These are phyloP conservation scores for Corrigiola litoralis DNA, from an alignment of 179 eudicot species.

Conservation along the genomic window DNA sequence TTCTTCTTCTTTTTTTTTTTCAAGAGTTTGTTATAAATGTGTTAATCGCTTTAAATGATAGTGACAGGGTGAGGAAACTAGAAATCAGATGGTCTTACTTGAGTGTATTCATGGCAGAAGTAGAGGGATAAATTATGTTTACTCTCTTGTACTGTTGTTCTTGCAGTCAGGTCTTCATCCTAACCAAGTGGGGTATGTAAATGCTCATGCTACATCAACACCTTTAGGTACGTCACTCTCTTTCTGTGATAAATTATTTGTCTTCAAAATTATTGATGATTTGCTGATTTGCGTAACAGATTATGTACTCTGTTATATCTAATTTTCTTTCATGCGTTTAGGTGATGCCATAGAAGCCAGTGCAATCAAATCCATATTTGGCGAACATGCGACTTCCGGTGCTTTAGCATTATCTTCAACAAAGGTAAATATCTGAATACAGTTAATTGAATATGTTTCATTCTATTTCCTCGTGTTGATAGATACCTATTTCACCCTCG, in stretches of 20 bases:
- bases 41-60: too few species aligned
- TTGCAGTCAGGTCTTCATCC: constrained; percentile 77
- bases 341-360: constrained; percentile 85
- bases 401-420: constrained; percentile 86
- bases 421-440: constrained; percentile 52
- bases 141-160: constrained; percentile 10
- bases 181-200: constrained; percentile 75
- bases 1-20: too few species aligned
- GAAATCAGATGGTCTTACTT: neutral
- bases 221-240: constrained; percentile 57
- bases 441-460: neutral
- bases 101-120: neutral
- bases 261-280: neutral
- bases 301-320: constrained; percentile 4
- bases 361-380: constrained; percentile 69
- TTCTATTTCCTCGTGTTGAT: constrained; percentile 2
- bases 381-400: constrained; percentile 73
- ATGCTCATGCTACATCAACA: constrained; percentile 99
- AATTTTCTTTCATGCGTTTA: constrained; percentile 18
- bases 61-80: too few species aligned
- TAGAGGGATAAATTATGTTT: neutral
- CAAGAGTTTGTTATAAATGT: too few species aligned
- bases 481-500: too few species aligned
- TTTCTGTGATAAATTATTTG: neutral
- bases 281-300: neutral